Conservation (phyloP, 2,329 filamentous ascomycete genomes). For the Leptoxyphium fumago region DNA sequence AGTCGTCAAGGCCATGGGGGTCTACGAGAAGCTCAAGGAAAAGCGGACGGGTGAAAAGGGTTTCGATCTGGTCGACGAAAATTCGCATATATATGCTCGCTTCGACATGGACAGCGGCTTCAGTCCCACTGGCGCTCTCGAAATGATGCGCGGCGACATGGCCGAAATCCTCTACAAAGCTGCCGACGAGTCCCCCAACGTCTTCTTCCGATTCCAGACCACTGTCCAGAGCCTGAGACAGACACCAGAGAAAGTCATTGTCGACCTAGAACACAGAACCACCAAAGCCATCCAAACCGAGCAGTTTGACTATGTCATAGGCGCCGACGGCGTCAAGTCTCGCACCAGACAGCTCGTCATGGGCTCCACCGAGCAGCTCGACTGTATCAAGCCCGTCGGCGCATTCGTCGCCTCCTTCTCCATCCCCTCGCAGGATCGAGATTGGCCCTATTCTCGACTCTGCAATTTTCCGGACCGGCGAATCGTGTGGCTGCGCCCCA, state of each 20-base stretch:
- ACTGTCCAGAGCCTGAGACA: slow-evolving; percentile 4
- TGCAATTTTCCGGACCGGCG: slow-evolving; percentile 8
- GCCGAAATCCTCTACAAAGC: slow-evolving; percentile 27
- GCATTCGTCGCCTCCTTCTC: slow-evolving; percentile 16
- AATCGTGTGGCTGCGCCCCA: slow-evolving; percentile 9
- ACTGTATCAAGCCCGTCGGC: slow-evolving; percentile 6
- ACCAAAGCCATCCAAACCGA: slow-evolving; percentile 1
- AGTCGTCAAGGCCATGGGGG: slow-evolving; percentile 13
- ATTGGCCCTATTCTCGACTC: slow-evolving; percentile 7
- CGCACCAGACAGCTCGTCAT: slow-evolving; percentile 13
- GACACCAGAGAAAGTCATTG: slow-evolving; percentile 1
- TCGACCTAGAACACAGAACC: slow-evolving; percentile 5
- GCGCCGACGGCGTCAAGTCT: slow-evolving; percentile 15
- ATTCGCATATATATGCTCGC: slow-evolving; percentile 5
- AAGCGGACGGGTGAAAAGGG: slow-evolving; percentile 14
- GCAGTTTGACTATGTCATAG: slow-evolving; percentile 13
- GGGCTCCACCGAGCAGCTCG: slow-evolving; percentile 4
- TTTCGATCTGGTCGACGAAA: slow-evolving; percentile 13
- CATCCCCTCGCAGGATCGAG: slow-evolving; percentile 6
- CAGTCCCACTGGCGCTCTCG: slow-evolving; percentile 11
- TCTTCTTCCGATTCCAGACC: slow-evolving; percentile 5
- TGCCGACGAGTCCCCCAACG: slow-evolving; percentile 5
- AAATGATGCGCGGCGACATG: slow-evolving; percentile 35
- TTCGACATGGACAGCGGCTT: neutral
- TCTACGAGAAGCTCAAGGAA: slow-evolving; percentile 12